Evolutionary conservation across 768 basidiomycete genomes (phyloP).

Genomic region (Mycena belliarum): DNA sequence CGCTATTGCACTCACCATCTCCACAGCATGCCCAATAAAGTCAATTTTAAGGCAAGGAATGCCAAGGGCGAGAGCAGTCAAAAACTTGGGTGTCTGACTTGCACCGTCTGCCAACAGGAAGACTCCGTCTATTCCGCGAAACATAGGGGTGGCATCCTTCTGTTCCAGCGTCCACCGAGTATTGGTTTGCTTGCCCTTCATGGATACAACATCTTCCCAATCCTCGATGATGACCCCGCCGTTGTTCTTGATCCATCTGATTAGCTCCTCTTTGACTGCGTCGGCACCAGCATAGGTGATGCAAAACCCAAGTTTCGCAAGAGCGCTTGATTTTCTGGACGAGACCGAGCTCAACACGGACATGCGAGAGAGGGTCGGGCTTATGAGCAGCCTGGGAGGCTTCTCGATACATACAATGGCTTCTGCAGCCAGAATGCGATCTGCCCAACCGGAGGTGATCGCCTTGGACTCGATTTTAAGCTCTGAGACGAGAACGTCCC

Average conservation of each 20-base stretch:
- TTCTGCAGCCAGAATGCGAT: constrained; percentile 47
- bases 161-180: constrained; percentile 56
- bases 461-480: constrained; percentile 55
- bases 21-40: constrained; percentile 51
- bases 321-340: constrained; percentile 36
- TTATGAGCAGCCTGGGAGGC: constrained; percentile 34
- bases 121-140: constrained; percentile 48
- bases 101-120: constrained; percentile 70
- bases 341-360: constrained; percentile 39
- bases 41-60: constrained; percentile 73
- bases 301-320: constrained; percentile 1
- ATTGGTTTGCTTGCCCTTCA: constrained; percentile 51
- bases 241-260: constrained; percentile 43
- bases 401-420: constrained; percentile 44
- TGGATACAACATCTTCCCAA: constrained; percentile 53
- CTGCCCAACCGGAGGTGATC: constrained; percentile 52
- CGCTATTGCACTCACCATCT: constrained; percentile 29
- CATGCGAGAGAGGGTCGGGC: constrained; percentile 50
- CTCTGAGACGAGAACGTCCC: constrained; percentile 35
- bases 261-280: constrained; percentile 44
- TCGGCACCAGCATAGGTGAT: constrained; percentile 15
- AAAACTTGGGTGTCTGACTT: constrained; percentile 75
- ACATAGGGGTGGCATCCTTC: constrained; percentile 47
- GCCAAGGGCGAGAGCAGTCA: constrained; percentile 81
- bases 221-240: constrained; percentile 68